Conservation (phyloP, 225 moss, liverwort and hornwort species). For the Climacium dendroides region DNA sequence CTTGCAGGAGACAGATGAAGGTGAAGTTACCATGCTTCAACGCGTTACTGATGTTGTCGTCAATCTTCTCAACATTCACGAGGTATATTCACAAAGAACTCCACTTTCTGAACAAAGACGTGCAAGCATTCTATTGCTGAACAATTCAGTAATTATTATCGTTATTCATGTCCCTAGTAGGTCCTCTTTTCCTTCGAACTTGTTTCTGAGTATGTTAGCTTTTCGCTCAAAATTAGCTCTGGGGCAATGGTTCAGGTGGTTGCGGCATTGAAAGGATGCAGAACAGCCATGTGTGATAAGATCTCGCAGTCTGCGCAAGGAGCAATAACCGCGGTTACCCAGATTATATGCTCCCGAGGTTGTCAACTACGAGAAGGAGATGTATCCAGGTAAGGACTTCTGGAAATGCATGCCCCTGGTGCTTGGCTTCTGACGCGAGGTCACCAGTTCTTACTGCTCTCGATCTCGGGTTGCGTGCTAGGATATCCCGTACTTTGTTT, state of each 20-base stretch:
- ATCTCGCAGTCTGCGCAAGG: constrained; percentile 54
- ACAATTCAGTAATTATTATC: neutral
- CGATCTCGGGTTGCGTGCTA: neutral
- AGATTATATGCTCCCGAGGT: constrained; percentile 54
- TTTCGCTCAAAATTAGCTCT: neutral
- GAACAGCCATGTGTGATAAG: constrained; percentile 57
- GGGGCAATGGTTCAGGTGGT: constrained; percentile 39
- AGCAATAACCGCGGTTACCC: constrained; percentile 49
- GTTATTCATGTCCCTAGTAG: neutral
- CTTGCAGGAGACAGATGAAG: constrained; percentile 6
- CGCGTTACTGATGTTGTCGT: constrained; percentile 46
- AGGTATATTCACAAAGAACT: constrained; percentile 24
- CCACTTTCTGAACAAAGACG: neutral
- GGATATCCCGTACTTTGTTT: constrained; percentile 65
- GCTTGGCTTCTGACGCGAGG: neutral
- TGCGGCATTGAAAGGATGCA: constrained; percentile 68
- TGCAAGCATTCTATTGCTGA: neutral
- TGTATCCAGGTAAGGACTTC: constrained; percentile 43
- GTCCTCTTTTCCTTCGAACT: neutral
- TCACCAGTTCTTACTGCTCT: neutral
- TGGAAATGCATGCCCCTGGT: neutral
- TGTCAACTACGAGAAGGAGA: constrained; percentile 65
- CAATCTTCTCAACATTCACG: constrained; percentile 51
- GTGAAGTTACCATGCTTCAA: constrained; percentile 32
- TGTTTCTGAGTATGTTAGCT: neutral